Evolutionary conservation across 257 asterid species (phyloP).

Genomic region (Catharanthus roseus): DNA sequence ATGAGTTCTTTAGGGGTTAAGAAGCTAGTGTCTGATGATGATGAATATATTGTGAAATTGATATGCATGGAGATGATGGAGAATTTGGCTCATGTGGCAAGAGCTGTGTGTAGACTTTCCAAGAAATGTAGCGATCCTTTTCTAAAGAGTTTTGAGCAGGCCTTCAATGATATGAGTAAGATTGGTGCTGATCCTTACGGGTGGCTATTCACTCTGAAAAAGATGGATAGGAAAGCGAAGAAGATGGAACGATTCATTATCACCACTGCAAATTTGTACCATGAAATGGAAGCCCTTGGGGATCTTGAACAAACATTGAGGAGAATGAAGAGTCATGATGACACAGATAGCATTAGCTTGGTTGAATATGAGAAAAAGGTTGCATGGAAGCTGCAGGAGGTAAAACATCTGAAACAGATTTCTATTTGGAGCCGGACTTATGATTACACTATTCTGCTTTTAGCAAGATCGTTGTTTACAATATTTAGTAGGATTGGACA

Average conservation of each 20-base stretch:
- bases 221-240: slow-evolving; percentile 69
- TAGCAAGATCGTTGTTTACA: slow-evolving; percentile 77
- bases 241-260: slow-evolving; percentile 61
- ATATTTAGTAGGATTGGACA: slow-evolving; percentile 62
- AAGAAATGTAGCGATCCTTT: slow-evolving; percentile 68
- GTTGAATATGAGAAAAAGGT: slow-evolving; percentile 79
- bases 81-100: slow-evolving; percentile 52
- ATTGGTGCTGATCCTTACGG: slow-evolving; percentile 48
- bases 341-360: slow-evolving; percentile 55
- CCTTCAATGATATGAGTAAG: slow-evolving; percentile 52
- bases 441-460: slow-evolving; percentile 60
- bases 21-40: slow-evolving; percentile 65
- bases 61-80: slow-evolving; percentile 65
- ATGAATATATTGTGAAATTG: slow-evolving; percentile 52
- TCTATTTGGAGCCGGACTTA: slow-evolving; percentile 80
- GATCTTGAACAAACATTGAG: slow-evolving; percentile 74
- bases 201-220: slow-evolving; percentile 66
- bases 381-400: slow-evolving; percentile 67
- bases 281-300: slow-evolving; percentile 74
- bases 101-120: slow-evolving; percentile 61
- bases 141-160: slow-evolving; percentile 73
- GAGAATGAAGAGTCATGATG: slow-evolving; percentile 59
- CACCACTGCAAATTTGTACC: slow-evolving; percentile 55
- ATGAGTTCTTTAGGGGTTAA: slow-evolving; percentile 54
- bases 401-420: slow-evolving; percentile 57